Evolutionary conservation across 805 yeast genomes (phyloP).

Genomic region (Schwanniomyces occidentalis): DNA sequence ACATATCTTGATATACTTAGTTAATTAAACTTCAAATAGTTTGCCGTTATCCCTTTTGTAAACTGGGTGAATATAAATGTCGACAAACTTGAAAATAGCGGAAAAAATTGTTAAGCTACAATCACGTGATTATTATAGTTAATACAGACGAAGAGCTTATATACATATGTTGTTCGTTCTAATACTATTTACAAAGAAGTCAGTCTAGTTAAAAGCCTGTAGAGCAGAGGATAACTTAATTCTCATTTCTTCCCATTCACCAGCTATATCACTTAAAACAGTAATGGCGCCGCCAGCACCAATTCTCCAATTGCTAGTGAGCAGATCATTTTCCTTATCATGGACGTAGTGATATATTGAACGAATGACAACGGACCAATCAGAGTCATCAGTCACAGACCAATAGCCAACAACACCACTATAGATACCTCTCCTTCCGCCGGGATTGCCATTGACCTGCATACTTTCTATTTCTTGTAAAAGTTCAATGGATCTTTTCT

Average conservation of each 20-base stretch:
- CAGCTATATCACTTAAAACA: slow-evolving; percentile 75
- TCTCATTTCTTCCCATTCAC: slow-evolving; percentile 91
- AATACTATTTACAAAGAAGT: too few relatives aligned
- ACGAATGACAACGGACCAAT: slow-evolving; percentile 95
- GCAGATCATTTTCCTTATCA: slow-evolving; percentile 36
- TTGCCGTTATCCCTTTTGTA: too few relatives aligned
- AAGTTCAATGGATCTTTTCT: slow-evolving; percentile 85
- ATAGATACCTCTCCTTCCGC: slow-evolving; percentile 75
- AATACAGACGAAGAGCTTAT: too few relatives aligned
- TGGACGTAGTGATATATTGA: slow-evolving; percentile 68
- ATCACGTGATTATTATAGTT: slow-evolving; percentile 1
- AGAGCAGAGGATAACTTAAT: slow-evolving; percentile 78
- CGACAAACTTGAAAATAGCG: slow-evolving; percentile 1
- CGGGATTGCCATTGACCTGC: slow-evolving; percentile 29
- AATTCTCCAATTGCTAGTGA: slow-evolving; percentile 60
- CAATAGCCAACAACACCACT: slow-evolving; percentile 97
- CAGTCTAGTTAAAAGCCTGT: slow-evolving; percentile 62
- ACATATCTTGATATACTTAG: slow-evolving; percentile 40
- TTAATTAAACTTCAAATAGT: too few relatives aligned
- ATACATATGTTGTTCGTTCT: too few relatives aligned
- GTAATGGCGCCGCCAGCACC: slow-evolving; percentile 99
- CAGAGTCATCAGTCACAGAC: slow-evolving; percentile 83
- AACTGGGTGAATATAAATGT: not conserved
- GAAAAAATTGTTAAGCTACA: too few relatives aligned
- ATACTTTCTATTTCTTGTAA: slow-evolving; percentile 58